Base-by-base conservation (phyloP, 805 yeast genomes). In the Starmerella riodocensis region DNA sequence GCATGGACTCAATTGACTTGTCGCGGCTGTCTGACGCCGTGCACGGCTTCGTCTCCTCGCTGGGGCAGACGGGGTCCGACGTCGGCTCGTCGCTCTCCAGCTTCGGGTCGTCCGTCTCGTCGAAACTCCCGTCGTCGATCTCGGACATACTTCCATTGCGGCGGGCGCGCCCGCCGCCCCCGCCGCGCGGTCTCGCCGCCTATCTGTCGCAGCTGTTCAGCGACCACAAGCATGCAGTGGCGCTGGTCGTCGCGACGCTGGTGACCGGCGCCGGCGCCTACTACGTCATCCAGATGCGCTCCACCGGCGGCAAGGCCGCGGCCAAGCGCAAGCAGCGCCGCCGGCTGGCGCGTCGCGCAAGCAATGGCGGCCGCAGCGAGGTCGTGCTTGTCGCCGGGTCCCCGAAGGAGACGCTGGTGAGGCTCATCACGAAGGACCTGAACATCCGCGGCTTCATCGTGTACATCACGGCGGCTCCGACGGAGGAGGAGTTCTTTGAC, bases 371-470 rank as follows among this genome's bases (percentile, higher is more conserved):
- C 3, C 62, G 94, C 36, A 67, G 69, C 43, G 91, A 82, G 50
- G 88, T 80, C 7, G 72, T 83, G 3, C 61, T 84, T 17, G 61
- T 83, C 4, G 67, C 82, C 4, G 93, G 93, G 1, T 76, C 84
- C 1, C 85, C 86, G 2, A 65, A 73, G 2, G 88, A 80, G 46
- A 83, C 84, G 1, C 60, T 81, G 40, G 74, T 83, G 1, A 66
- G 81, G 41, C 65, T 76, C 37, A 60, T 83, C 23, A 81, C 85
- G 1, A 66, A 71, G 41, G 94, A 83, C 54, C 66, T 83, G 46
- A 85, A 81, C 47, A 69, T 69, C 32, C 64, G 93, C 39, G 93
- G 94, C 1, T 82, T 79, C 54, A 77, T 84, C 24, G 85, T 84
- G 3, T 83, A 78, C 54, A 66, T 83, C 46, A 76, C 93, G 0